A percentile compares a stretch with the other conserved stretches of the same genome.
Conservation (phyloP, 805 yeast genomes). For the Tetrapisispora fleetii region DNA sequence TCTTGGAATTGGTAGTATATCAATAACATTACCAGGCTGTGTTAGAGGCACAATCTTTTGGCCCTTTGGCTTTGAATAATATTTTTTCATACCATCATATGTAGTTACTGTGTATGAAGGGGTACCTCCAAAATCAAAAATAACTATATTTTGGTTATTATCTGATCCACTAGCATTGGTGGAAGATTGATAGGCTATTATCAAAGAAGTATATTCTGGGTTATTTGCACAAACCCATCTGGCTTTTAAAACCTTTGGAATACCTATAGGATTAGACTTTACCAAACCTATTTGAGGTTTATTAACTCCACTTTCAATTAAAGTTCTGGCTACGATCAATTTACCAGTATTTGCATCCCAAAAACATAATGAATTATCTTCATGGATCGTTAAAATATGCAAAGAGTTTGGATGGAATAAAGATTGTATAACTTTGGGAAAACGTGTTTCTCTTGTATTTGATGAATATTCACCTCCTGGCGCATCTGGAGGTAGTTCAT, state of each 20-base stretch:
- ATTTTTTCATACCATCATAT: constrained; percentile 70
- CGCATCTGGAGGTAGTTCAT: constrained; percentile 55
- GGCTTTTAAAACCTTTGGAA: constrained; percentile 40
- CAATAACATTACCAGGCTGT: constrained; percentile 34
- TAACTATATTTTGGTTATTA: constrained; percentile 33
- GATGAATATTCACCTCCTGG: constrained; percentile 53
- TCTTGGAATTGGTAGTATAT: constrained; percentile 45
- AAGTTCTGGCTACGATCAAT: constrained; percentile 61
- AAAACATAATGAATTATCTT: constrained; percentile 75
- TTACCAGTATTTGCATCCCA: constrained; percentile 86
- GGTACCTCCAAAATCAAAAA: constrained; percentile 70
- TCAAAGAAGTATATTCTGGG: constrained; percentile 67
- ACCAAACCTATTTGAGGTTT: constrained; percentile 30
- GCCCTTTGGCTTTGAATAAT: constrained; percentile 51
- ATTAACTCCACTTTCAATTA: constrained; percentile 58
- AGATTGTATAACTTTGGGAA: constrained; percentile 42
- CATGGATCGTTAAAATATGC: constrained; percentile 69
- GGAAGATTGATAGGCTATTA: constrained; percentile 56
- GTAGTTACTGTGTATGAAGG: constrained; percentile 74
- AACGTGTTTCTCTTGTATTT: constrained; percentile 24
- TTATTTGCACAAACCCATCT: constrained; percentile 74
- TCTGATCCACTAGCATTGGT: constrained; percentile 13
- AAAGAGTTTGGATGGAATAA: constrained; percentile 90
- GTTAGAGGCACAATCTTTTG: constrained; percentile 50
- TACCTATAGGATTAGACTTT: constrained; percentile 8